These are phyloP conservation scores for Cardamine occulta DNA, from an alignment of 345 rosid species.

Conservation along the genomic window DNA sequence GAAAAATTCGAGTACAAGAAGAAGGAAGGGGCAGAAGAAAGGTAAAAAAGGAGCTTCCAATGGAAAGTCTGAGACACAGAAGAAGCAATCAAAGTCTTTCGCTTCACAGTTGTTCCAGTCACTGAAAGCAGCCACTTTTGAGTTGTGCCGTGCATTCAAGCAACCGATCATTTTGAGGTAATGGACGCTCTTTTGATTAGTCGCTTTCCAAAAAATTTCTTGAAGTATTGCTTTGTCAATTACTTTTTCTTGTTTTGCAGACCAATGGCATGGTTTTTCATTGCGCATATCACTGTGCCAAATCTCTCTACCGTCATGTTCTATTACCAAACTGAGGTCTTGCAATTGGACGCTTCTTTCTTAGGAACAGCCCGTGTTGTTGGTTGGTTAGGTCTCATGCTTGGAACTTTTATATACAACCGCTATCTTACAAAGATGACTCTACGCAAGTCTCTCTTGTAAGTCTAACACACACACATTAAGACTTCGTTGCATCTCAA, in stretches of 20 bases:
- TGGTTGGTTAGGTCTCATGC: constrained; percentile 95
- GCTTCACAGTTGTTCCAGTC: constrained; percentile 59
- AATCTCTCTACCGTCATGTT: constrained; percentile 94
- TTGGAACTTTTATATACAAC: constrained; percentile 81
- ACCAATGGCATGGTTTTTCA: constrained; percentile 98
- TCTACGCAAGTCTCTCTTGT: constrained; percentile 77
- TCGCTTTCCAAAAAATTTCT: constrained; percentile 3
- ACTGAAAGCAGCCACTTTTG: constrained; percentile 67
- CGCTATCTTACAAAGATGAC: constrained; percentile 74
- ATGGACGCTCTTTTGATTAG: constrained; percentile 6
- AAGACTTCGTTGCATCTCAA: constrained; percentile 5
- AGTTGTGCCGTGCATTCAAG: constrained; percentile 68
- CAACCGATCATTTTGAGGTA: constrained; percentile 89
- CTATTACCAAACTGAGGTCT: constrained; percentile 90
- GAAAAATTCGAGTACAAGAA: constrained; percentile 59
- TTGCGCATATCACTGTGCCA: constrained; percentile 83
- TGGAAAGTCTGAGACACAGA: constrained; percentile 40
- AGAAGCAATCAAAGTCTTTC: constrained; percentile 46
- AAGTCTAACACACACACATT: constrained; percentile 43
- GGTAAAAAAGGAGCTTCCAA: constrained; percentile 40
- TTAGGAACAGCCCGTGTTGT: constrained; percentile 85
- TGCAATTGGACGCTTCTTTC: constrained; percentile 86
- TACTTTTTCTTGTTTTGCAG: constrained; percentile 48
- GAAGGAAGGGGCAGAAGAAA: constrained; percentile 75
- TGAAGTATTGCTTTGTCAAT: constrained; percentile 37